A percentile compares a stretch with the other conserved stretches of the same genome.
phyloP scores from a whole-genome alignment of 202 grass and related monocot species.

The Bolboschoenoplectus hybrid region DNA sequence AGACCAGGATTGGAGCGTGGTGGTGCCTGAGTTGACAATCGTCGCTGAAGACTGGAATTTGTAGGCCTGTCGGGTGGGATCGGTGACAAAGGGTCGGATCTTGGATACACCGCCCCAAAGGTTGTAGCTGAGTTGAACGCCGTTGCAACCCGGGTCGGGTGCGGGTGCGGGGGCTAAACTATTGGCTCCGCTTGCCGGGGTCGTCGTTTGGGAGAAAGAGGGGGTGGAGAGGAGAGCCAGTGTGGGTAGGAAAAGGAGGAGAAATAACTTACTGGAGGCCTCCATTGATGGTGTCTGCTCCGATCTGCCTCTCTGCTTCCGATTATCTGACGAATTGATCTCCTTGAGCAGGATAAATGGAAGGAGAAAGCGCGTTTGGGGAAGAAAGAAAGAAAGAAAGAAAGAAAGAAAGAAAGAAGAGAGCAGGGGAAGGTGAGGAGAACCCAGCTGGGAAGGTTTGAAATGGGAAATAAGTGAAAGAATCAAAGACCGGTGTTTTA shows the following conservation, averaged over 20 bases:
- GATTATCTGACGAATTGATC: background rate
- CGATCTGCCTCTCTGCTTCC: background rate
- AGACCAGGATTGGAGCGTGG: conserved; percentile 67
- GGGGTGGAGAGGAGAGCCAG: background rate
- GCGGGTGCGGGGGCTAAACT: conserved; percentile 47
- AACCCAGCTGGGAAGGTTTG: conserved; percentile 43
- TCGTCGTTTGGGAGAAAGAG: conserved; percentile 24
- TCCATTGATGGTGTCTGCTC: conserved; percentile 45
- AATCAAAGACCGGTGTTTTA: conserved; percentile 25
- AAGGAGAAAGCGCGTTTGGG: conserved; percentile 66
- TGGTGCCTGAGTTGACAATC: conserved; percentile 68
- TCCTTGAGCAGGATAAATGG: background rate
- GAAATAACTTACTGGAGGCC: conserved; percentile 16
- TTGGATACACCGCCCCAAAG: conserved; percentile 33
- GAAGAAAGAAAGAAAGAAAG: conserved; percentile 7
- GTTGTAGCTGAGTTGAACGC: conserved; percentile 62
- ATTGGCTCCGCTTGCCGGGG: conserved; percentile 28
- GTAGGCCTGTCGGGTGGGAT: conserved; percentile 68
- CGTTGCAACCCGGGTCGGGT: conserved; percentile 73
- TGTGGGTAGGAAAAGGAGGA: conserved; percentile 44
- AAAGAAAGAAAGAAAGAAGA: background rate
- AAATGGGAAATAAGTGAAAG: conserved; percentile 41
- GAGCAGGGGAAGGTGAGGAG: conserved; percentile 22
- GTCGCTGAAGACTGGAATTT: conserved; percentile 61
- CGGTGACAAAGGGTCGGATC: conserved; percentile 70